Base-by-base conservation (phyloP, 257 asterid genomes). In the Solanum clarkiae region DNA sequence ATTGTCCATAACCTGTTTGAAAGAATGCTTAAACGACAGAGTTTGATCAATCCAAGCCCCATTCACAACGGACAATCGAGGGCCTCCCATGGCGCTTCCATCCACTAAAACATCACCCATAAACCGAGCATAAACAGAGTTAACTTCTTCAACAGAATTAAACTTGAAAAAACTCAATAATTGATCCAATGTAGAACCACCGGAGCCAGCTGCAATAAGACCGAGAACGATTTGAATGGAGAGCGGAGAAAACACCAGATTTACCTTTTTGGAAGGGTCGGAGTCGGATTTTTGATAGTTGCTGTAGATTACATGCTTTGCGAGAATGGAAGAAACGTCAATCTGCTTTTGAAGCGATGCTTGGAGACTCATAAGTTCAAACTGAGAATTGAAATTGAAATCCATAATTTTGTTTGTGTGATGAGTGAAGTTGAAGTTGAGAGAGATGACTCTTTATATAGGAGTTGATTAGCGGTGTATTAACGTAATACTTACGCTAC, bases 11-110 rank as follows among this genome's bases (percentile, higher is more conserved):
- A 88, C 86, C 20, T 86, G 86, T 54, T 87, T 87, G 72, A 90
- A 93, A 66, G 75, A 77, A 66, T 91, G 88, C 85, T 92, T 93
- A 66, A 93, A 84, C 36, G 53, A 80, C 6, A 88, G 63, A 77
- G 90, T 89, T 85, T 71, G 90, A 62, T 92, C 95, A 44, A 92
- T 75, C 94, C 93, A 93, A 47, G 88, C 89, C 13, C 92, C 92
- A 77, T 92, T 91, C 1, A 94, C 95, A 71, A 90, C 87, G 9
- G 93, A 86, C 91, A 91, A 82, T 0, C 81, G 74, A 5, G 94
- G 94, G 53, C 93, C 93, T 54, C 92, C 90, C 3, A 86, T 79
- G 0, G 90, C 88, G 63, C 90, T 89, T 10, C 93, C 93, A 80
- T 93, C 93, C 44, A 91, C 90, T 51, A 92, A 88, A 70, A 89